These are phyloP conservation scores for Solanum hybrid DNA, from an alignment of 305 asterid genomes.

Conservation along the genomic window DNA sequence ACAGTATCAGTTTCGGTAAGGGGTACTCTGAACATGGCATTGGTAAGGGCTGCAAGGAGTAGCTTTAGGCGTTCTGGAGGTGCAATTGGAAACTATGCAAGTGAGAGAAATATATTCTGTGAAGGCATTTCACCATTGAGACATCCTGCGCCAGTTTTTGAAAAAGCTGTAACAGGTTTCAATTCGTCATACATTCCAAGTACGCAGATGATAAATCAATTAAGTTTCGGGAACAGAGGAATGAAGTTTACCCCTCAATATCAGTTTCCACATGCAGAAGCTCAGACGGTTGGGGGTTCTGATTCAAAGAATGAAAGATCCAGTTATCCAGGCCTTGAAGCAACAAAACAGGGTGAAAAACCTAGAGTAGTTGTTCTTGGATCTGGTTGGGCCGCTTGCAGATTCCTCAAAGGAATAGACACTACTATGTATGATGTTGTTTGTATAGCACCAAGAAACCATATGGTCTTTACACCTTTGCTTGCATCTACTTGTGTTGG, in stretches of 20 bases:
- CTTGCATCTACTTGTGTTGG: constrained; percentile 98
- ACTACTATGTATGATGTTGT: constrained; percentile 71
- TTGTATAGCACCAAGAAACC: constrained; percentile 89
- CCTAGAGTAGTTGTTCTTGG: constrained; percentile 91
- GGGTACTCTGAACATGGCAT: constrained; percentile 37
- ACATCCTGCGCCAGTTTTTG: constrained; percentile 11
- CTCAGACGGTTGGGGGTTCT: constrained; percentile 44
- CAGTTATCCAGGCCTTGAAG: constrained; percentile 61
- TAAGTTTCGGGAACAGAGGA: constrained; percentile 43
- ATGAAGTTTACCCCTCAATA: constrained; percentile 37
- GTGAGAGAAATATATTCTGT: constrained; percentile 10
- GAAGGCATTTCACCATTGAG: constrained; percentile 17
- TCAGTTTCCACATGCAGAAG: constrained; percentile 49
- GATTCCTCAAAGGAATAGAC: constrained; percentile 79
- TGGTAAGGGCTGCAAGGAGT: constrained; percentile 61
- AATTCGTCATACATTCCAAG: constrained; percentile 22
- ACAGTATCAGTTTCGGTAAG: neutral
- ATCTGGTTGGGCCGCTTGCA: constrained; percentile 93
- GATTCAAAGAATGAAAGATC: constrained; percentile 40
- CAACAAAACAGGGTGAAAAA: constrained; percentile 77
- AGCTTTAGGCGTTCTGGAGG: constrained; percentile 41
- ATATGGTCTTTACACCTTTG: constrained; percentile 92
- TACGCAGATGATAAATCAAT: constrained; percentile 14
- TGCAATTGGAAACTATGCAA: constrained; percentile 21
- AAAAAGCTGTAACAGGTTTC: constrained; percentile 14